Conservation (phyloP, 2,329 filamentous ascomycete genomes). For the Trichoderma lentiforme region DNA sequence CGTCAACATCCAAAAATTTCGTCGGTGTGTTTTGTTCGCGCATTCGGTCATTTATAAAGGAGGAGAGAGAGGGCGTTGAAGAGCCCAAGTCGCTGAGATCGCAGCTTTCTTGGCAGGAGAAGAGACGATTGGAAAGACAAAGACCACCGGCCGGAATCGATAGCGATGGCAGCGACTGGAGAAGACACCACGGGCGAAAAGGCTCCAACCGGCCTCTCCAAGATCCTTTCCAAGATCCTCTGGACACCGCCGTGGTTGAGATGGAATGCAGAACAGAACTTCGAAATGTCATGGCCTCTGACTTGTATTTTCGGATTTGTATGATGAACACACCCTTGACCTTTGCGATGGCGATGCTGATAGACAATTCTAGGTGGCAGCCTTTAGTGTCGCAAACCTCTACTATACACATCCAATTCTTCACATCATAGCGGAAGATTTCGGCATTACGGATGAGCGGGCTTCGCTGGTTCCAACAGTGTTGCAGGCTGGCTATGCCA, state of each 20-base stretch:
- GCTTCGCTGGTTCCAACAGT: slow-evolving; percentile 68
- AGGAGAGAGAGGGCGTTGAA: not conserved
- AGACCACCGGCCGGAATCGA: not conserved
- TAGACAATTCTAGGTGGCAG: slow-evolving; percentile 28
- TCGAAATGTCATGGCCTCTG: slow-evolving; percentile 12
- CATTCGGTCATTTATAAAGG: not conserved
- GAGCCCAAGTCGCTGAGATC: not conserved
- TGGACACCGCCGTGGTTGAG: slow-evolving; percentile 16
- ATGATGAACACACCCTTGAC: not conserved
- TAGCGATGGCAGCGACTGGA: not conserved
- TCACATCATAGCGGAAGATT: slow-evolving; percentile 69
- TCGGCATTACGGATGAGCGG: slow-evolving; percentile 65
- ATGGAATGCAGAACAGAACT: slow-evolving; percentile 11
- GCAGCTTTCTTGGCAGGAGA: not conserved
- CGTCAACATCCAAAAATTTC: not conserved
- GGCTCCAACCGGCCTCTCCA: not conserved
- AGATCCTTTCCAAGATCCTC: not conserved
- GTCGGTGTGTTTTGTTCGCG: not conserved
- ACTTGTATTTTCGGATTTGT: slow-evolving; percentile 10
- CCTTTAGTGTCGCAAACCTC: slow-evolving; percentile 74
- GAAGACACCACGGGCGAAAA: not conserved
- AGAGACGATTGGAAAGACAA: not conserved
- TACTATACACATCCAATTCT: slow-evolving; percentile 81
- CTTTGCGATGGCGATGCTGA: not conserved
- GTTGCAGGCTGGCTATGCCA: slow-evolving; percentile 76